Conservation (phyloP, 164 flowering plant species). For the Tetrastigma voinierianum region DNA sequence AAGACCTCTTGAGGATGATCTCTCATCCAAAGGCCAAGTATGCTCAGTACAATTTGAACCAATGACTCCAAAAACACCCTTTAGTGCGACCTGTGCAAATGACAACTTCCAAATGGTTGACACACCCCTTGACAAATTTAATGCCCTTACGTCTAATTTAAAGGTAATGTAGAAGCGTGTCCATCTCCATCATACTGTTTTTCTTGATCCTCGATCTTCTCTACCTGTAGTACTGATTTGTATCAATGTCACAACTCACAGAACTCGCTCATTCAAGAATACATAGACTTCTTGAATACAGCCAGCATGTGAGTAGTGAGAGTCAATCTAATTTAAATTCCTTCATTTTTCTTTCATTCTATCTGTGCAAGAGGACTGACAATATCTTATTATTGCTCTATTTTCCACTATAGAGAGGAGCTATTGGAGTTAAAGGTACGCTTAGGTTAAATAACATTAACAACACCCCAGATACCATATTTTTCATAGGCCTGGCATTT, state of each 20-base stretch:
- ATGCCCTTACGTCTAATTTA: slow-evolving; percentile 45
- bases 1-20: slow-evolving; percentile 29
- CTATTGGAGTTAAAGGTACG: slow-evolving; percentile 65
- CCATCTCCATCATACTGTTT: neutral
- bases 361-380: neutral
- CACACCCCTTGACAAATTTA: slow-evolving; percentile 68
- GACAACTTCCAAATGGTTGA: slow-evolving; percentile 14
- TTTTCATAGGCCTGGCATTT: neutral
- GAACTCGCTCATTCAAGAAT: slow-evolving; percentile 69
- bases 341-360: neutral
- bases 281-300: slow-evolving; percentile 67
- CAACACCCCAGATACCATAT: neutral
- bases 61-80: slow-evolving; percentile 44
- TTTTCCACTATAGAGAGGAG: slow-evolving; percentile 66
- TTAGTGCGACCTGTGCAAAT: slow-evolving; percentile 10
- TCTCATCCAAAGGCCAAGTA: slow-evolving; percentile 23
- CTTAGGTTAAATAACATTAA: neutral
- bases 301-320: slow-evolving; percentile 68
- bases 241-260: slow-evolving; percentile 25
- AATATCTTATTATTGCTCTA: slow-evolving; percentile 6
- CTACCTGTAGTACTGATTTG: neutral
- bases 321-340: neutral
- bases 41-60: slow-evolving; percentile 30
- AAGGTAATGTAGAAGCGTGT: slow-evolving; percentile 52
- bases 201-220: slow-evolving; percentile 1